Conservation (phyloP, 2,329 filamentous ascomycete genomes). For the Aspergillus hiratsukae region DNA sequence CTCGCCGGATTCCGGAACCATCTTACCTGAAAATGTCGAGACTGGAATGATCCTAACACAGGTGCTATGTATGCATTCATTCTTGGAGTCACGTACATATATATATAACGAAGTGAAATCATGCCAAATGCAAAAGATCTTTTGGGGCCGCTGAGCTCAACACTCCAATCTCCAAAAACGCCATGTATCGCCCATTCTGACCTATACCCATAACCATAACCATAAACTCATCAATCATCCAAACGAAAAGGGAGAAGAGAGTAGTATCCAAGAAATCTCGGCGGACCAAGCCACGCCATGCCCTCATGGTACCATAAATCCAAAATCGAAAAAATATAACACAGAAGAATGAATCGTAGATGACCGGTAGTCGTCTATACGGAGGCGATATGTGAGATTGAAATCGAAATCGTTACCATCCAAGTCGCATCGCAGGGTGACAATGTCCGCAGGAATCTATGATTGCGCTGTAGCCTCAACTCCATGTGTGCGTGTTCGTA, state of each 20-base stretch:
- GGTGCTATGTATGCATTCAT: background rate
- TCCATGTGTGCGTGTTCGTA: slow-evolving; percentile 29
- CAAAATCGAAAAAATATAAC: background rate
- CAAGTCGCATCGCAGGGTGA: background rate
- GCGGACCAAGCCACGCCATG: background rate
- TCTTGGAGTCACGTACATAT: background rate
- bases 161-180: background rate
- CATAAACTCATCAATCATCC: background rate
- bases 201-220: background rate
- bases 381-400: background rate
- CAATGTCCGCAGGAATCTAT: background rate
- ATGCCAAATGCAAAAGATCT: background rate
- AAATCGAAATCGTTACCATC: background rate
- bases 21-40: background rate
- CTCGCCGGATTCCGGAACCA: background rate
- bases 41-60: background rate
- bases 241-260: background rate
- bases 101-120: background rate
- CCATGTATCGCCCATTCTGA: background rate
- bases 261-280: background rate
- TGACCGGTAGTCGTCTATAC: background rate
- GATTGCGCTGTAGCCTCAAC: slow-evolving; percentile 6
- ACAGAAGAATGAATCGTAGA: background rate
- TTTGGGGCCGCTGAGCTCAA: background rate
- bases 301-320: background rate